Evolutionary conservation across 192 early-diverging fungal species (phyloP).

Genomic region (Coemansia sp.): DNA sequence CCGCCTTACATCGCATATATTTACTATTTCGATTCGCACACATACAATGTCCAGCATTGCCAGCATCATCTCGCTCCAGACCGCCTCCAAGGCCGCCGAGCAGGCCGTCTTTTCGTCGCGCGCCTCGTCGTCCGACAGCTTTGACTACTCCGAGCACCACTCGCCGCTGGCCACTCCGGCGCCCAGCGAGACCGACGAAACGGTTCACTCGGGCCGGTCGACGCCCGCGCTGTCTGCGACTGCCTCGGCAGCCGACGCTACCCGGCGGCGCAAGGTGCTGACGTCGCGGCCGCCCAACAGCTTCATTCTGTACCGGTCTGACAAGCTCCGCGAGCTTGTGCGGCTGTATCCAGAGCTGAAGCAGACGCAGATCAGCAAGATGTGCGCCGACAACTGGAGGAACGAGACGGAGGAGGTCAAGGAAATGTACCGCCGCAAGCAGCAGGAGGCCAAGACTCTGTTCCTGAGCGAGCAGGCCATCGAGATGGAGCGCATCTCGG

Average conservation of each 20-base stretch:
- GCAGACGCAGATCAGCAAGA: slow-evolving; percentile 54
- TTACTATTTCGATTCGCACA: slow-evolving; percentile 20
- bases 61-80: slow-evolving; percentile 37
- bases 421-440: slow-evolving; percentile 45
- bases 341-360: slow-evolving; percentile 44
- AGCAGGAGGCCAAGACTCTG: slow-evolving; percentile 47
- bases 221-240: slow-evolving; percentile 23
- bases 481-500: slow-evolving; percentile 47
- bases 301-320: slow-evolving; percentile 52
- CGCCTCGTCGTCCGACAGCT: slow-evolving; percentile 30
- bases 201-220: slow-evolving; percentile 15
- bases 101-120: slow-evolving; percentile 12
- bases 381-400: slow-evolving; percentile 53
- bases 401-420: slow-evolving; percentile 48
- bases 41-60: slow-evolving; percentile 44
- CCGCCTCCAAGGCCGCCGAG: slow-evolving; percentile 15
- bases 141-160: slow-evolving; percentile 13
- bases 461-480: slow-evolving; percentile 47
- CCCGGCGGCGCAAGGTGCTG: slow-evolving; percentile 48
- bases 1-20: slow-evolving; percentile 3
- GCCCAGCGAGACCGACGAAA: slow-evolving; percentile 12
- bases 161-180: slow-evolving; percentile 15
- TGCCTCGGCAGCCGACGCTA: slow-evolving; percentile 23
- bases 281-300: slow-evolving; percentile 52
- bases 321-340: slow-evolving; percentile 51